Percentiles rank a stretch among this genome's conserved stretches.
These are phyloP conservation scores for Fusarium pilosicola DNA, from an alignment of 2,329 filamentous ascomycete genomes.

Conservation along the genomic window DNA sequence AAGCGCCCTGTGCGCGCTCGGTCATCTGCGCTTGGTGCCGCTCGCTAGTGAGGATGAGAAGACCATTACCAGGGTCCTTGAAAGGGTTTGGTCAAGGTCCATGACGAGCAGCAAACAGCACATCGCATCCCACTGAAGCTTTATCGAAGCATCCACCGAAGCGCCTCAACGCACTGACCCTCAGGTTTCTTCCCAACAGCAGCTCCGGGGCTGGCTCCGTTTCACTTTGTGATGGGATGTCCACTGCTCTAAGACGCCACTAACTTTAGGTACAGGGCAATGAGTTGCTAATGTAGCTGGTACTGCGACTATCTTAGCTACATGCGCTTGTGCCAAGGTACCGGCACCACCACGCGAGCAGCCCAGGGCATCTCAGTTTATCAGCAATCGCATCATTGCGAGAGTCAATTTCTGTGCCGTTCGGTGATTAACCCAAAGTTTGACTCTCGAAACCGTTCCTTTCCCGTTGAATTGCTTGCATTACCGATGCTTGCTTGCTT, in stretches of 20 bases:
- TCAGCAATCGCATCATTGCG: conserved; percentile 11
- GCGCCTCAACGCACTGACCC: conserved; percentile 36
- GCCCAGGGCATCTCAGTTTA: conserved; percentile 5
- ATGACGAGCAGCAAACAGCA: conserved; percentile 32
- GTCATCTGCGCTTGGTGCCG: conserved; percentile 46
- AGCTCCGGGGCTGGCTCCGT: conserved; percentile 13
- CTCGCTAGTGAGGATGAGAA: conserved; percentile 33
- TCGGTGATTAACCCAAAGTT: neutral
- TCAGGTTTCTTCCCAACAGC: conserved; percentile 14
- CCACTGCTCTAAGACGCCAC: conserved; percentile 29
- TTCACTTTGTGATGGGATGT: conserved; percentile 21
- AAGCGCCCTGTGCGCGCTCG: conserved; percentile 44
- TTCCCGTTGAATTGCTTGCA: conserved; percentile 35
- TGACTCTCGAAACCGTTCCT: conserved; percentile 9
- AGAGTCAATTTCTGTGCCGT: conserved; percentile 10
- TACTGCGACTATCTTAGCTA: conserved; percentile 20
- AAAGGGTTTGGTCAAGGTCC: conserved; percentile 29
- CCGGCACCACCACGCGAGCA: conserved; percentile 26
- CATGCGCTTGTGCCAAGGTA: conserved; percentile 30
- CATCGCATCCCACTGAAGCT: conserved; percentile 33
- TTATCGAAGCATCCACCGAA: conserved; percentile 40
- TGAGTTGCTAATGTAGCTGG: neutral
- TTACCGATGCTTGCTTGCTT: conserved; percentile 38
- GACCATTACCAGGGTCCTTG: conserved; percentile 31
- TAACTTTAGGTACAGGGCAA: conserved; percentile 2